Base-by-base conservation (phyloP, 441 rosid species). In the Brassica hybrid region DNA sequence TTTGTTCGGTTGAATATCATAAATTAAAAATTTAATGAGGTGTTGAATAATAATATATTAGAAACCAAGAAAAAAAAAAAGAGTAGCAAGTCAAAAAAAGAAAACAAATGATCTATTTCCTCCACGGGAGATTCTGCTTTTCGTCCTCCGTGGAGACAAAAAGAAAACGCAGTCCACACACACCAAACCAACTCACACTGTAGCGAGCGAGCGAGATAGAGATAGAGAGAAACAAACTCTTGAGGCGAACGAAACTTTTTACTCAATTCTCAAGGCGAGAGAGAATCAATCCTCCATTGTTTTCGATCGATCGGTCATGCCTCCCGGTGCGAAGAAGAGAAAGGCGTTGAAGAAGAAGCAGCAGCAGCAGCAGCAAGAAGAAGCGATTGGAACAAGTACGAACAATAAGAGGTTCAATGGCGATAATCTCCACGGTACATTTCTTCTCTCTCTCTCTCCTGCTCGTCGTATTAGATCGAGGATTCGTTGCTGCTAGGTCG, bases 271-370 rank as follows among this genome's bases (percentile, higher is more conserved):
- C n/a, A 11, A 27, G 16, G 32, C 11, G 69, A 41, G 3, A 32
- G 43, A 19, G 32, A 27, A 5, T 21, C 23, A 62, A n/a, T 54
- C 70, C 36, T 27, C 65, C 10, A 27, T 6, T 3, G 25, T 9
- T 3, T 52, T 5, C 43, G 43, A 38, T 34, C 11, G 77, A 56
- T 34, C 82, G 81, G 85, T 81, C 87, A 94, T 94, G 98, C 93
- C 98, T 16, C 79, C 91, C 3, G 93, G 92, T 82, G 65, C 95
- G 16, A 94, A 84, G 93, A 94, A 83, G 89, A 86, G 98, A 72
- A 94, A 88, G 79, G 92, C 95, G 45, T 88, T 91, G 81, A 90
- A 77, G 94, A 93, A 89, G 81, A 89, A 84, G 93, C 85, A 84
- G 89, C 87, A 78, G 58, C 54, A 45, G 6, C 56, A 48, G n/a